Conservation (phyloP, 208 protist species). For the Naegleria gruberi region DNA sequence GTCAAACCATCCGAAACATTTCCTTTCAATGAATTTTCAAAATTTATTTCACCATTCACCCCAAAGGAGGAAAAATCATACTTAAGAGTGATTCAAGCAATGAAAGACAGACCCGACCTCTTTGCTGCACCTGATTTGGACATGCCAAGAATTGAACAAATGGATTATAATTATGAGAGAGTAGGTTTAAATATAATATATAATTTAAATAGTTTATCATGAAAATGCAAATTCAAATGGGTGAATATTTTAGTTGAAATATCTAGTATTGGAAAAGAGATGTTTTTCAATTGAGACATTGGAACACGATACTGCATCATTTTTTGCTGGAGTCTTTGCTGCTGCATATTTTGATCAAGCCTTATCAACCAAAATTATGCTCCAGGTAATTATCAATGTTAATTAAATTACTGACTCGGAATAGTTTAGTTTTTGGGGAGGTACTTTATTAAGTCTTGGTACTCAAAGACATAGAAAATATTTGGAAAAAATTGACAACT, state of each 20-base stretch:
- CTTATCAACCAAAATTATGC: not conserved
- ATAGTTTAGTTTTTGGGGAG: not conserved
- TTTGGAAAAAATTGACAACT: not conserved
- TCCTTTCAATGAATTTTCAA: not conserved
- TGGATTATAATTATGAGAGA: not conserved
- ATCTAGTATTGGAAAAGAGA: not conserved
- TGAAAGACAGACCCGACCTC: not conserved
- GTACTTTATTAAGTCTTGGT: not conserved
- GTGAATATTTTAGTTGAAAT: not conserved
- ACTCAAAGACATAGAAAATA: not conserved
- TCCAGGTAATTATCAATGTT: not conserved
- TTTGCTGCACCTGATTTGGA: not conserved
- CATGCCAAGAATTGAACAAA: not conserved
- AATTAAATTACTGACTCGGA: not conserved
- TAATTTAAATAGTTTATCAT: not conserved
- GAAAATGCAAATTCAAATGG: not conserved
- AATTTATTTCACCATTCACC: not conserved
- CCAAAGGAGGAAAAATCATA: not conserved
- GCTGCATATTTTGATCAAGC: not conserved
- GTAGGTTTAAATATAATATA: not conserved
- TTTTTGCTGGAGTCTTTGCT: not conserved
- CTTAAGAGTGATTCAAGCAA: not conserved
- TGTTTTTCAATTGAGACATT: not conserved
- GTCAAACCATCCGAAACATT: not conserved
- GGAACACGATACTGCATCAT: not conserved